Base-by-base conservation (phyloP, 2,329 filamentous ascomycete species). In the Exophiala sideris region DNA sequence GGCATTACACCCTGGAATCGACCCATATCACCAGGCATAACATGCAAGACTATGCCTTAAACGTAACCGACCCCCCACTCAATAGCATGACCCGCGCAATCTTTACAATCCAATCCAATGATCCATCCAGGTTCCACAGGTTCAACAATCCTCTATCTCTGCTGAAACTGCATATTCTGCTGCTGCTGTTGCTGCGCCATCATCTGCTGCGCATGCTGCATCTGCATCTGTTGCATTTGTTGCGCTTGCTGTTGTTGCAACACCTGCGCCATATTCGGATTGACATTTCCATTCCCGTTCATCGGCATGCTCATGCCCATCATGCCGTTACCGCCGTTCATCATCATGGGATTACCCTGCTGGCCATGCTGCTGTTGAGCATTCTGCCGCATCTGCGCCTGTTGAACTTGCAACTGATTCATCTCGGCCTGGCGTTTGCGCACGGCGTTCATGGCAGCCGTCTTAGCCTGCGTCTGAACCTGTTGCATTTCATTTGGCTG, bases 141-240 rank as follows among this genome's bases (percentile, higher is more conserved):
- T 8, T 29, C 24, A 29, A 8, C 24, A 29, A 5, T 5, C 7
- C 24, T 29, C 24, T 29, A 59, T 50, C 56, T 50, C 38, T 58
- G 57, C 51, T 62, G 61, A 41, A 54, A 56, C 36, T 61, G 58
- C 54, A 55, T 58, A 32, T 50, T 44, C 51, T 56, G 57, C 48
- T 57, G 54, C 40, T 54, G 50, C 46, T 59, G 51, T n/a, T 60
- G 56, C 18, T 52, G 48, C 9, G 42, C 45, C 52, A 59, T 54
- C 54, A 62, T 57, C 49, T 63, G 61, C 33, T 64, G 62, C 2
- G 59, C 56, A 48, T 63, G 56, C 32, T 62, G 60, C 48, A 62
- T 54, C 36, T 63, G 61, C 53, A 58, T 50, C 46, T 62, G 58
- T 38, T 64, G 62, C 56, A 60, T 60, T n/a, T 64, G 61, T 29